A percentile compares a stretch with the other conserved stretches of the same genome.
Conservation (phyloP, 2,329 filamentous ascomycete species). For the Colletotrichum sp. region DNA sequence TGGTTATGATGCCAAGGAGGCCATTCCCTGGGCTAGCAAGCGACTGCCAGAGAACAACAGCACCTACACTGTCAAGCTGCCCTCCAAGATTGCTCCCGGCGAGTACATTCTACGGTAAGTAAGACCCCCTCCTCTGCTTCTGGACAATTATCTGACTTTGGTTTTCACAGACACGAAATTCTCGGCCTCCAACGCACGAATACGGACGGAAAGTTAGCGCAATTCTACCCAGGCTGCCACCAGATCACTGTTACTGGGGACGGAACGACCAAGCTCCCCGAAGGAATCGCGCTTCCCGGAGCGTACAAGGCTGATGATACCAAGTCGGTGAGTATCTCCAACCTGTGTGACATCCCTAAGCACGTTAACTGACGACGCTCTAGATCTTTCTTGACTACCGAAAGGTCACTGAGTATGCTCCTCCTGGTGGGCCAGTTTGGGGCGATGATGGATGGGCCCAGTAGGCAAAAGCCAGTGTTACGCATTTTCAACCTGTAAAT, state of each 20-base stretch:
- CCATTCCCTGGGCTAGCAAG: conserved; percentile 37
- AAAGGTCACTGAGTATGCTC: conserved; percentile 28
- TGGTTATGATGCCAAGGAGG: conserved; percentile 31
- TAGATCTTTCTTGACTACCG: conserved; percentile 30
- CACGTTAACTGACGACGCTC: not conserved
- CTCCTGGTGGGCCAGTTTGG: conserved; percentile 26
- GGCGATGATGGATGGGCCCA: conserved; percentile 21
- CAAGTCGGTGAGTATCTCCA: conserved; percentile 8
- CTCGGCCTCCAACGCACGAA: conserved; percentile 56
- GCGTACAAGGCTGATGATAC: conserved; percentile 26
- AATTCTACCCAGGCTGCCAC: conserved; percentile 63
- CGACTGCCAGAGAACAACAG: conserved; percentile 36
- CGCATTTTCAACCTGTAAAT: not conserved
- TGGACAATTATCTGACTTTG: not conserved
- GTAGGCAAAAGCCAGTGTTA: not conserved
- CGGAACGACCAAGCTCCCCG: conserved; percentile 39
- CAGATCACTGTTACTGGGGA: conserved; percentile 58
- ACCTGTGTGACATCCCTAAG: rapidly evolving
- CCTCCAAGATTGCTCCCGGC: conserved; percentile 45
- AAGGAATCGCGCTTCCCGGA: conserved; percentile 26
- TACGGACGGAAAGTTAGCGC: conserved; percentile 52
- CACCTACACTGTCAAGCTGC: conserved; percentile 42
- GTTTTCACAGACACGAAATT: conserved; percentile 48
- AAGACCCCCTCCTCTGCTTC: rapidly evolving
- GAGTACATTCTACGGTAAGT: conserved; percentile 48